Evolutionary conservation across 345 rosid genomes (phyloP), one percentile per base, ranked within the genome.

Genomic region (Euphorbia pulcherrima): DNA sequence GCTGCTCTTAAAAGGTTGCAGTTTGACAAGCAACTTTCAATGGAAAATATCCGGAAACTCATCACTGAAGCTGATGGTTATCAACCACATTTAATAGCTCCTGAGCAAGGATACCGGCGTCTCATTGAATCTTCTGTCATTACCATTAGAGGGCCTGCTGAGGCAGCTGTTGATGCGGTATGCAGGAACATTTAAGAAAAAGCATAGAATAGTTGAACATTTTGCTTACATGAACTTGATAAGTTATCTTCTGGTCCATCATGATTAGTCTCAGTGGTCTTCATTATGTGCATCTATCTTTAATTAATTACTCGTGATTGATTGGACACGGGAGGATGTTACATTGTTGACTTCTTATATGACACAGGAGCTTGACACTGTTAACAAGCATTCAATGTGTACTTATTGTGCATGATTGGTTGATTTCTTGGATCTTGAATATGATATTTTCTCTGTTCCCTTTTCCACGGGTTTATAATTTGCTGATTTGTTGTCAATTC

Each of bases 1-100:
- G 92, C 96, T 74, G 99, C 99, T 78, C 83, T 95, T 64, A 92
- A 92, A 79, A 88, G 99, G 81, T 81, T 95, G 83, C 97, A 95
- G 69, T 95, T 95, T 80, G 99, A 95, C 83, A 95, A 84, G 82
- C 99, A 95, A 77, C 90, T 95, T 23, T 78, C 99, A 3, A 95
- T 95, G 99, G 97, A 95, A 78, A 92, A 95, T 75, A 88, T 95
- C 57, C 88, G 89, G 47, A 95, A 92, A 85, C 85, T 95, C 73
- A 93, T 95, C 62, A 90, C 99, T 54, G 99, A 95, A 85, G 99
- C 99, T 59, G 99, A 95, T 81, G 99, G 99, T 60, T 95, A 95
- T 79, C 99, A 95, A 70, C 99, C 99, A 57, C 99, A 95, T 76
- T 77, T 95, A 75, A 92, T 95, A 74, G 99, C 99, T 82, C 99